A percentile compares a stretch with the other conserved stretches of the same genome.
Evolutionary conservation across 108 stramenopile genomes (phyloP).

Genomic region (Pelagomonas calceolata): DNA sequence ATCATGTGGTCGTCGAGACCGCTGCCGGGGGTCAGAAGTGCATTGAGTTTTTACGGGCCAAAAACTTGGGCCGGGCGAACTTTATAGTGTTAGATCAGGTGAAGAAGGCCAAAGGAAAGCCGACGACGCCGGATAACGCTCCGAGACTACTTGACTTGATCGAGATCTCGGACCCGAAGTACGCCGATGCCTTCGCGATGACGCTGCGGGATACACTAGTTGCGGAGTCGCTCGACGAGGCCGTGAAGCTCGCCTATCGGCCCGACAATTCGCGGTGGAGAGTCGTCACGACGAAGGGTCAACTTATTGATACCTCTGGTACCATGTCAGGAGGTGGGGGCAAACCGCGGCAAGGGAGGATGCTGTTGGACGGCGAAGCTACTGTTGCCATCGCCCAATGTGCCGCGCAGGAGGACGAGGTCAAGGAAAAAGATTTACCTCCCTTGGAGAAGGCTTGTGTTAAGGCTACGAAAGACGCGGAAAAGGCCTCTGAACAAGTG

Average conservation of each 20-base stretch:
- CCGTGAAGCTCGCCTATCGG: conserved; percentile 81
- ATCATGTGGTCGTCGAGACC: conserved; percentile 91
- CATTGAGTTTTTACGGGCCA: conserved; percentile 72
- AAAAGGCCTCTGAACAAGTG: conserved; percentile 38
- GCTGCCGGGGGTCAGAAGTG: conserved; percentile 81
- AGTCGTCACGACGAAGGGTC: conserved; percentile 83
- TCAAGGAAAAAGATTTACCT: conserved; percentile 32
- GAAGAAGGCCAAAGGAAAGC: conserved; percentile 61
- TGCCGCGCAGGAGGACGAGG: conserved; percentile 26
- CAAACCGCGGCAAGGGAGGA: background rate
- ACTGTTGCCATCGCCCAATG: too few relatives aligned
- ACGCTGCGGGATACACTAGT: conserved; percentile 92
- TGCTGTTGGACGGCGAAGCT: background rate
- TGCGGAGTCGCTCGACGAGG: conserved; percentile 80
- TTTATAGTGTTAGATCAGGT: conserved; percentile 89
- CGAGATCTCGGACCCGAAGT: conserved; percentile 43
- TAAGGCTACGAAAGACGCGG: background rate
- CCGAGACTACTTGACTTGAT: conserved; percentile 87
- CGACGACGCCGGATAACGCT: conserved; percentile 72
- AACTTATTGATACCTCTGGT: conserved; percentile 91
- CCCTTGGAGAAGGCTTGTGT: conserved; percentile 30
- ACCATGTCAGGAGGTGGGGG: conserved; percentile 96
- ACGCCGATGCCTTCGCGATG: conserved; percentile 78
- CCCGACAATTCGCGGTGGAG: conserved; percentile 69
- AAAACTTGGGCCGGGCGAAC: conserved; percentile 83